Conservation (phyloP, 768 basidiomycete species). For the Leucosporidium creatinivorum region DNA sequence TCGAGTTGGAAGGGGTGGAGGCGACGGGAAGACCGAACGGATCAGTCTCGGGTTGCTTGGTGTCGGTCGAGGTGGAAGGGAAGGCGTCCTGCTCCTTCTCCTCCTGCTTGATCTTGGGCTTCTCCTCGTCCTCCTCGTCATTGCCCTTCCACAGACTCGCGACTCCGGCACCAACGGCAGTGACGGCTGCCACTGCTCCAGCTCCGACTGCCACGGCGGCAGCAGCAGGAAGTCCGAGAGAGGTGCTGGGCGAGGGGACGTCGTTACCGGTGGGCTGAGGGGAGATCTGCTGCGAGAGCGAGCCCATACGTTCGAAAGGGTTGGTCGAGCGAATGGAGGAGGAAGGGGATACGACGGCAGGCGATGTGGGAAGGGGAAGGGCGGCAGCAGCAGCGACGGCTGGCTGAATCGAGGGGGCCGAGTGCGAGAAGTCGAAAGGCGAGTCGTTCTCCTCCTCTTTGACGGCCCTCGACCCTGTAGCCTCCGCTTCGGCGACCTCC, state of each 20-base stretch:
- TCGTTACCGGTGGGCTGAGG: conserved; percentile 4
- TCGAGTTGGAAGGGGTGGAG: not conserved
- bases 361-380: conserved; percentile 15
- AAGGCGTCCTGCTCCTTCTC: conserved; percentile 27
- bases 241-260: not conserved
- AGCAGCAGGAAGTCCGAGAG: conserved; percentile 1
- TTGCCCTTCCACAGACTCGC: conserved; percentile 30
- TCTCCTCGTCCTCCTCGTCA: conserved; percentile 55
- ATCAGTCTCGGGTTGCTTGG: conserved; percentile 36
- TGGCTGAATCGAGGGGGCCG: not conserved
- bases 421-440: not conserved
- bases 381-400: conserved; percentile 7
- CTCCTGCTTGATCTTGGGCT: conserved; percentile 48
- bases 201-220: conserved; percentile 21
- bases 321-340: conserved; percentile 21
- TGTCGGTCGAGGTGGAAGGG: conserved; percentile 31
- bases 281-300: conserved; percentile 5
- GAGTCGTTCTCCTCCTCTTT: conserved; percentile 1
- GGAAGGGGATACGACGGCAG: conserved; percentile 16
- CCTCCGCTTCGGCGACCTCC: conserved; percentile 46
- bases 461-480: not conserved
- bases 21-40: conserved; percentile 14
- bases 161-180: conserved; percentile 9
- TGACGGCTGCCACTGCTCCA: conserved; percentile 18
- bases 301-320: conserved; percentile 33